A percentile compares a stretch with the other conserved stretches of the same genome.
These are phyloP conservation scores for Glebionis coronaria DNA, from an alignment of 129 eudicot genomes.

Conservation along the genomic window DNA sequence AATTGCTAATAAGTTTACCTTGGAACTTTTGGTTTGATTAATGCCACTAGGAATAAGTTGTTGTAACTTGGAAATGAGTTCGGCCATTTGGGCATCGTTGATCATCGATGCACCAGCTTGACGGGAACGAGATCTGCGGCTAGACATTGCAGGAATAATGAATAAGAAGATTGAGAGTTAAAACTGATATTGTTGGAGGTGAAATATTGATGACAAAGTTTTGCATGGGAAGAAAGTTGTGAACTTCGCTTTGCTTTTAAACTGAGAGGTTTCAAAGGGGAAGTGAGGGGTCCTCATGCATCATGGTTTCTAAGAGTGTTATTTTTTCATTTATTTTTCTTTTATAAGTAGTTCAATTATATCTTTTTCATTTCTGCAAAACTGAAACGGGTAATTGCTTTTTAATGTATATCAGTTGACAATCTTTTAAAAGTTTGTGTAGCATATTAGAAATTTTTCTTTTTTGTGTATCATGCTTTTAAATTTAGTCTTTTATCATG, in stretches of 20 bases:
- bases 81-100: conserved; percentile 82
- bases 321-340: background rate
- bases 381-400: background rate
- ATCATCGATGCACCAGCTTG: conserved; percentile 55
- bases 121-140: conserved; percentile 88
- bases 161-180: background rate
- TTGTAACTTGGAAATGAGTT: conserved; percentile 82
- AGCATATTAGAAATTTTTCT: no score
- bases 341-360: background rate
- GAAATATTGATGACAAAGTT: conserved; percentile 20
- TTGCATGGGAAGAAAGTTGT: conserved; percentile 35
- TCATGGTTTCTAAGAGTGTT: background rate
- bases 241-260: conserved; percentile 30
- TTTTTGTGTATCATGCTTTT: no score
- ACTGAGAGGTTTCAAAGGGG: conserved; percentile 19
- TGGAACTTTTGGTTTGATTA: conserved; percentile 67
- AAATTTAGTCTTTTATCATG: no score
- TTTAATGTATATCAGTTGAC: no score
- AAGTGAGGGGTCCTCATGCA: conserved; percentile 18
- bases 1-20: conserved; percentile 40
- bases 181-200: conserved; percentile 15
- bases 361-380: background rate
- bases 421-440: no score
- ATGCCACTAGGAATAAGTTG: conserved; percentile 60
- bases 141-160: conserved; percentile 53